Conservation (phyloP, 2,329 filamentous ascomycete species). For the Metarhizium rileyi region DNA sequence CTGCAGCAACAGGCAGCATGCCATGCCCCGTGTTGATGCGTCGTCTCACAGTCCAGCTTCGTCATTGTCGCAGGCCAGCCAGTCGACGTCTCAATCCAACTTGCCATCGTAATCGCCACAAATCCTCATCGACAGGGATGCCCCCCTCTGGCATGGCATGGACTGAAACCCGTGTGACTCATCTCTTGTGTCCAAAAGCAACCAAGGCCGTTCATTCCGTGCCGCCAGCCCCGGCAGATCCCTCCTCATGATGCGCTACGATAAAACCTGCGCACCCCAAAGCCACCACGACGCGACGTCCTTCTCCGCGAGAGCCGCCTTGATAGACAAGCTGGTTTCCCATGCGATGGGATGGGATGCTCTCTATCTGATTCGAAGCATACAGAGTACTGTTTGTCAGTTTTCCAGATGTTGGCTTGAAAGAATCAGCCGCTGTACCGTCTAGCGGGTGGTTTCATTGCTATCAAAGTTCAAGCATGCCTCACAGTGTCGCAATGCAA, state of each 20-base stretch:
- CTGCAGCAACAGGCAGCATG: conserved; percentile 1
- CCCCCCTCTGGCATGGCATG: conserved; percentile 5
- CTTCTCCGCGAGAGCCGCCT: not conserved
- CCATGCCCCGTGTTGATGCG: not conserved
- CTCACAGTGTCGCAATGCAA: not conserved
- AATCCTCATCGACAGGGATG: conserved; percentile 8
- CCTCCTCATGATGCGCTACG: conserved; percentile 1
- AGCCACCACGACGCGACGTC: no score
- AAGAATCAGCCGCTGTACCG: not conserved
- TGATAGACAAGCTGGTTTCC: not conserved
- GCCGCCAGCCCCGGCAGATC: conserved; percentile 7
- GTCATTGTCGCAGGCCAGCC: not conserved
- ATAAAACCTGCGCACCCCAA: not conserved
- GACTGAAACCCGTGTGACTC: conserved; percentile 15
- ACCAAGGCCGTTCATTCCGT: conserved; percentile 7
- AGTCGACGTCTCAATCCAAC: not conserved
- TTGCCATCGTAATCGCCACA: not conserved
- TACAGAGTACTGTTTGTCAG: not conserved
- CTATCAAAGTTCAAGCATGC: not conserved
- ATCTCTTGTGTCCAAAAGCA: conserved; percentile 8
- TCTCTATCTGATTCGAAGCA: not conserved
- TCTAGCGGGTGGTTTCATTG: not conserved
- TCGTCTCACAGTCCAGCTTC: not conserved
- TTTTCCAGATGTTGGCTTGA: not conserved
- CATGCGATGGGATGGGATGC: not conserved